phyloP scores from a whole-genome alignment of 2,329 filamentous ascomycete species.

The Plenodomus tracheiphilus region DNA sequence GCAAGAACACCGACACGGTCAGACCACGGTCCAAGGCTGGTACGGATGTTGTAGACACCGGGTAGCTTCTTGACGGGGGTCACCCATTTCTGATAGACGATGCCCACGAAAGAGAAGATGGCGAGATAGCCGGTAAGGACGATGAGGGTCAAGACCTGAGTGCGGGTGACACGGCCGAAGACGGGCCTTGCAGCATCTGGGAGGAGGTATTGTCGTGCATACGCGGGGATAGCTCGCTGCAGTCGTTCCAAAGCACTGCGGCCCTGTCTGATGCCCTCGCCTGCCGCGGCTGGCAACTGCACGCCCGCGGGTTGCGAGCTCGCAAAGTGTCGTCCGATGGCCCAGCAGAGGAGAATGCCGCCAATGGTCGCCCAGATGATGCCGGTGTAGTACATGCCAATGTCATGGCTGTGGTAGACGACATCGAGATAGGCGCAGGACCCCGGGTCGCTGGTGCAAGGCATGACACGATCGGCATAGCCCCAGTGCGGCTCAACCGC shows the following conservation, averaged over 20 bases:
- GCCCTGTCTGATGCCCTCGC: constrained; percentile 26
- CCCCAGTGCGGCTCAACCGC: constrained; percentile 58
- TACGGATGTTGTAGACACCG: constrained; percentile 65
- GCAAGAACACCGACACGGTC: constrained; percentile 72
- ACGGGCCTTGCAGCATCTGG: constrained; percentile 60
- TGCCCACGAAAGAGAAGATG: constrained; percentile 67
- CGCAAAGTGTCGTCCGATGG: constrained; percentile 37
- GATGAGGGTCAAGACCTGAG: constrained; percentile 66
- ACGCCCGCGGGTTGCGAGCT: constrained; percentile 33
- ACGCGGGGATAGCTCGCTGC: constrained; percentile 45
- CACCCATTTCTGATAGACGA: constrained; percentile 69
- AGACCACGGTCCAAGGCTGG: constrained; percentile 67
- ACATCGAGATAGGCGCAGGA: constrained; percentile 62
- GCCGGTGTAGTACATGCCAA: constrained; percentile 59
- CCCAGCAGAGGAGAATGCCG: constrained; percentile 52
- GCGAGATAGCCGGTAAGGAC: constrained; percentile 64
- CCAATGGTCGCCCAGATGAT: constrained; percentile 61
- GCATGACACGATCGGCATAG: constrained; percentile 57
- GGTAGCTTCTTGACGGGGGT: constrained; percentile 65
- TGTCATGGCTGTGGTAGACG: constrained; percentile 59
- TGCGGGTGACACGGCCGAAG: constrained; percentile 69
- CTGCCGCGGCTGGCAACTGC: constrained; percentile 21
- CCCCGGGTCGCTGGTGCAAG: constrained; percentile 61
- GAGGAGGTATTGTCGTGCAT: constrained; percentile 59
- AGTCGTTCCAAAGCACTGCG: constrained; percentile 29